phyloP scores from a whole-genome alignment of 2,329 filamentous ascomycete genomes.

The Juglanconis juglandina region DNA sequence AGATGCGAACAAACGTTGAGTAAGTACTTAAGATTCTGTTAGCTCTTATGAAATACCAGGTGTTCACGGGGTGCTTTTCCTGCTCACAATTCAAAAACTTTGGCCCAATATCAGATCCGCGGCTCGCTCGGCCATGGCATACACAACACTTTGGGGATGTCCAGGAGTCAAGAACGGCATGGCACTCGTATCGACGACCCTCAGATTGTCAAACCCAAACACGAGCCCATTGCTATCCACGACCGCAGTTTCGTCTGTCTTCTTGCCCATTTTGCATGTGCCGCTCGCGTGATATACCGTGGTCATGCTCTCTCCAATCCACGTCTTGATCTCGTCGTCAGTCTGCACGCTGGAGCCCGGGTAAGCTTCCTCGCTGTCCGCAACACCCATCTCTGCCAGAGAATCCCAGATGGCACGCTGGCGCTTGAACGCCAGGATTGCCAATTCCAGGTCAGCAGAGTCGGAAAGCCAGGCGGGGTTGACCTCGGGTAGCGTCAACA shows the following conservation, averaged over 20 bases:
- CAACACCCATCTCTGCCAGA: slow-evolving; percentile 5
- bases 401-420: slow-evolving; percentile 19
- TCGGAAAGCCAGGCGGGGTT: slow-evolving; percentile 34
- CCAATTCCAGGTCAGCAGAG: slow-evolving; percentile 9
- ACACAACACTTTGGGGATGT: slow-evolving; percentile 48
- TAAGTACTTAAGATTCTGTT: background rate
- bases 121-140: slow-evolving; percentile 48
- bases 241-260: slow-evolving; percentile 36
- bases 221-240: slow-evolving; percentile 41
- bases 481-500: slow-evolving; percentile 32
- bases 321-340: slow-evolving; percentile 20
- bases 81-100: background rate
- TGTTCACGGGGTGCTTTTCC: background rate
- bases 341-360: slow-evolving; percentile 29
- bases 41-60: background rate
- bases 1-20: background rate
- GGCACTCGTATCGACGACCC: slow-evolving; percentile 45
- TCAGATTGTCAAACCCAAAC: slow-evolving; percentile 42
- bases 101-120: slow-evolving; percentile 25
- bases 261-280: slow-evolving; percentile 42
- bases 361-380: slow-evolving; percentile 30
- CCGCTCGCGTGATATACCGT: slow-evolving; percentile 34
- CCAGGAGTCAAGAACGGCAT: slow-evolving; percentile 45
- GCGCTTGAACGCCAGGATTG: slow-evolving; percentile 24
- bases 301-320: slow-evolving; percentile 24